Evolutionary conservation across 805 yeast species (phyloP), one percentile per base, ranked within the genome.

Genomic region (Cephaloascus albidus): DNA sequence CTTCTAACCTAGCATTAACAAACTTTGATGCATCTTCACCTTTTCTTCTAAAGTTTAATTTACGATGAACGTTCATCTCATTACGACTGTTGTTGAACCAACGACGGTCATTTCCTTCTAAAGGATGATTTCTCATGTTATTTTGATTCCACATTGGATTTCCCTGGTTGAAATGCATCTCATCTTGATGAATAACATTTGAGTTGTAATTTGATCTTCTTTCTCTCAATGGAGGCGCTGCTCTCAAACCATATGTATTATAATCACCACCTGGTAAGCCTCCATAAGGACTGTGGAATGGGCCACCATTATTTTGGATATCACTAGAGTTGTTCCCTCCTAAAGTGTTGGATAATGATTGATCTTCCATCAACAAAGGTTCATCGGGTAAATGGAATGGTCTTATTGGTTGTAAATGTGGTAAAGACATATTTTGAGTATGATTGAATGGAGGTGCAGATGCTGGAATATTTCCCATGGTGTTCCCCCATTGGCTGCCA

Each of bases 21-120:
- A 78, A 84, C 53, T 75, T 77, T 4, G 85, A 63, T 2, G 85
- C 84, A 52, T 83, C 90, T 46, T 82, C 90, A 26, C 78, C 78
- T 42, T 60, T 66, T 40, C 70, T 50, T 28, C 67, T 49, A 40
- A 52, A 45, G 40, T 55, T 51, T 49, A 64, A 51, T 50, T 71
- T 70, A 44, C 75, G 62, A 40, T 70, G 71, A 17, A 68, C 54
- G 35, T 70, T 72, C 50, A 58, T 57, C 10, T 47, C 45, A 40
- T 47, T 44, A 40, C 43, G 19, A 18, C 12, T 20, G 16, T 43
- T 32, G n/a, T 48, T 50, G 28, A 56, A 54, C 3, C 51, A 50
- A 36, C 53, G 44, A 27, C 44, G 36, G 26, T 40, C 38, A 6
- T 37, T 31, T 12, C 35, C 10, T 3, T 45, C 46, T 42, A 36